Conservation (phyloP, 768 basidiomycete species). For the Serendipita indica region DNA sequence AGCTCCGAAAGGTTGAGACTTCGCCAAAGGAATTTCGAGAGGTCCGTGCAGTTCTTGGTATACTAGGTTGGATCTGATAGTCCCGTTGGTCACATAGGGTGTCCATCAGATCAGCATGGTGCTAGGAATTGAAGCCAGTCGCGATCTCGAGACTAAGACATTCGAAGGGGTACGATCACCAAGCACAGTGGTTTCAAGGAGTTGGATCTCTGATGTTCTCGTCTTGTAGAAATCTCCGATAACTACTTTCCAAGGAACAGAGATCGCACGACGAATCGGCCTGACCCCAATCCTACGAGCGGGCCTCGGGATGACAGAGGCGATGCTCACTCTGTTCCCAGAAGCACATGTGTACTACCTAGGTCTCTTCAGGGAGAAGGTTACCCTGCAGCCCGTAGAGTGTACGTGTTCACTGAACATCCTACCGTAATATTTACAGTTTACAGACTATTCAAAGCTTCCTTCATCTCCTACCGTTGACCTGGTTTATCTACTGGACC, state of each 20-base stretch:
- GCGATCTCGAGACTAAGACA: constrained; percentile 43
- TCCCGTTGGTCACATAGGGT: constrained; percentile 29
- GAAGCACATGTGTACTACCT: constrained; percentile 81
- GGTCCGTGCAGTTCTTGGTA: constrained; percentile 25
- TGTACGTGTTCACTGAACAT: constrained; percentile 31
- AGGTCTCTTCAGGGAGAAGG: constrained; percentile 78
- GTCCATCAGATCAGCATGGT: constrained; percentile 62
- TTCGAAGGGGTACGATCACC: constrained; percentile 47
- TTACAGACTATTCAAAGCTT: constrained; percentile 76
- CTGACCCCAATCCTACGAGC: constrained; percentile 86
- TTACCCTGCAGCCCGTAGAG: constrained; percentile 80
- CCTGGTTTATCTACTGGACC: constrained; percentile 76
- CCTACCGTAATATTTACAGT: background rate
- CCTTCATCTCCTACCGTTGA: constrained; percentile 65
- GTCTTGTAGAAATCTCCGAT: constrained; percentile 56
- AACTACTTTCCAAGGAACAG: constrained; percentile 58
- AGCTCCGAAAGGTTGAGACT: constrained; percentile 46
- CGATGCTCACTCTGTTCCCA: constrained; percentile 73
- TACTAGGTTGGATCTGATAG: background rate
- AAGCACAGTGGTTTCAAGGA: background rate
- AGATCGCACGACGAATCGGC: constrained; percentile 64
- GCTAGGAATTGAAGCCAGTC: constrained; percentile 71
- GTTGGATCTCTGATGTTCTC: constrained; percentile 8
- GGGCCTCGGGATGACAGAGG: constrained; percentile 86
- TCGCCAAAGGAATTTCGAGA: constrained; percentile 65